Base-by-base conservation (phyloP, 306 rosid species). In the Citrullus colocynthis region DNA sequence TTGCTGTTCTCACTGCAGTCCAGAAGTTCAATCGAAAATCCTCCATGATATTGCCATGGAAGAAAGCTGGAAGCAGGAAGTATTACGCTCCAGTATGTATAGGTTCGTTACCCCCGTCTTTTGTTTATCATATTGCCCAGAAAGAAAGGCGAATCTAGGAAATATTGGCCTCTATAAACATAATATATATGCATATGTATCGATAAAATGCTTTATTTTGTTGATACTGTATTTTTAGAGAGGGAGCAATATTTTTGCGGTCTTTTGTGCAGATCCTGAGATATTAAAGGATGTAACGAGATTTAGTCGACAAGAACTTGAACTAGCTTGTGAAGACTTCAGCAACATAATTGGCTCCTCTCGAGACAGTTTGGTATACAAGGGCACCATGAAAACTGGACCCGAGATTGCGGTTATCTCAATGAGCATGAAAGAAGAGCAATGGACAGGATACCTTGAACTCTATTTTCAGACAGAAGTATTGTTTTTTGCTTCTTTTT, bases 301-400 rank as follows among this genome's bases (percentile, higher is more conserved):
- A 80, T 91, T 82, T 81, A 84, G 90, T 81, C 89, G 99, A 88
- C 96, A 88, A 83, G 99, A 96, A 77, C 97, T 96, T 75, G 99
- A 96, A 90, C 88, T 91, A 80, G 99, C 97, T 14, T 96, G 98
- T 77, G 99, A 96, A 90, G 99, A 96, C 84, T 96, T 96, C 82
- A 96, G 99, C 87, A 96, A 96, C 87, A 96, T 92, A 61, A 96
- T 96, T 66, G 99, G 99, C 51, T 92, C 99, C 78, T 96, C 98
- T 12, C 97, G 91, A 7, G 98, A 93, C 85, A 96, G 96, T 87
- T 84, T 96, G 73, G 98, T 96, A 77, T 96, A 96, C 87, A 96
- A 96, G 86, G 99, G 99, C 76, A 96, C 75, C 79, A 84, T 96
- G 78, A 89, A 89, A 87, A 89, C 87, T 41, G 99, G 99, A 55